Evolutionary conservation across 1,284 basidiomycete genomes (phyloP), one percentile per base, ranked within the genome.

Genomic region (Mycena sp.): DNA sequence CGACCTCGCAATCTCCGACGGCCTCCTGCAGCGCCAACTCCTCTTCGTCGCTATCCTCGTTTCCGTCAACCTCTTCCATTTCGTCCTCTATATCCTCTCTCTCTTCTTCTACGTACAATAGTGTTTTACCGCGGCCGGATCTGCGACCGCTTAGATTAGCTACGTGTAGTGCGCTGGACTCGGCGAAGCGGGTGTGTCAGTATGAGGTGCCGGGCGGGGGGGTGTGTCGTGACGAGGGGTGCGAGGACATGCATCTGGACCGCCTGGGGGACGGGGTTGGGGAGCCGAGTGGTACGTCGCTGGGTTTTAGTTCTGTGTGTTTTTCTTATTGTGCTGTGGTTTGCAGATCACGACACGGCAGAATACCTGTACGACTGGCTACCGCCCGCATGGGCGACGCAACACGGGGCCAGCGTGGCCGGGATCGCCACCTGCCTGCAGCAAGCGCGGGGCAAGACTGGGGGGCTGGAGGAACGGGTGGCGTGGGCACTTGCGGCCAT

Each of bases 171-270:
- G 69, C 71, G 63, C 73, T 83, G 67, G 82, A 81, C 70, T 80
- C 84, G 35, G 76, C 71, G 58, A 82, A 81, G 68, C 83, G 80
- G 71, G 79, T 93, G 23, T 93, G 91, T 74, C 85, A 84, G 71
- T 93, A 87, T 67, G 91, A 93, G 74, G 80, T 92, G 50, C 89
- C 90, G 49, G 91, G 91, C 30, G 88, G 89, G 56, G 91, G 91
- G 57, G 84, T 85, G 52, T 93, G 91, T 71, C 83, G 87, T 57
- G 90, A 93, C 76, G 78, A 74, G 56, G 78, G 80, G 29, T 93
- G 92, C 71, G 80, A 83, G 71, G 88, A 91, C 75, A 64, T 90
- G 38, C 92, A 93, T 74, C 77, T 91, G 58, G 80, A 76, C 70
- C 78, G 77, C 64, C 61, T 85, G 63, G 69, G 72, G 30, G 69